Evolutionary conservation across 1,139 yeast species (phyloP).

Genomic region (Suhomyces guaymorum): DNA sequence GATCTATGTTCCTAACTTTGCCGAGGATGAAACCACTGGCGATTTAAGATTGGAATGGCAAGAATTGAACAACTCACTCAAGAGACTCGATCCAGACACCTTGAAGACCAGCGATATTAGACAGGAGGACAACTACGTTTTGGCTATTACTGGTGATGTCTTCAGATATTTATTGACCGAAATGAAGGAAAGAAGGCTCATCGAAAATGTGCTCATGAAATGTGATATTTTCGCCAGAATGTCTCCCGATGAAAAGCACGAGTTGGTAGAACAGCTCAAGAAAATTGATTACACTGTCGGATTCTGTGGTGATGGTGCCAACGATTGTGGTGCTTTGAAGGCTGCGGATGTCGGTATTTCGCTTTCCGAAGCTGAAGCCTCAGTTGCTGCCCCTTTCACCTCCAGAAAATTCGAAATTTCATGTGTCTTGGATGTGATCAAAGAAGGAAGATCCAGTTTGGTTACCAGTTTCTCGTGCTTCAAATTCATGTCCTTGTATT

Average conservation of each 20-base stretch:
- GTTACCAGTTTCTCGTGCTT: constrained; percentile 96
- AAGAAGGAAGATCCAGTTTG: constrained; percentile 91
- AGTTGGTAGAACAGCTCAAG: constrained; percentile 84
- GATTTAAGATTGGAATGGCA: constrained; percentile 56
- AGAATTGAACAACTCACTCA: constrained; percentile 57
- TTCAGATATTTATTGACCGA: constrained; percentile 74
- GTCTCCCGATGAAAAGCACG: constrained; percentile 99
- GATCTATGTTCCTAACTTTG: constrained; percentile 72
- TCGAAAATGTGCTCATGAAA: constrained; percentile 65
- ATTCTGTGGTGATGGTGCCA: constrained; percentile 97
- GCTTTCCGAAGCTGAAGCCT: constrained; percentile 95
- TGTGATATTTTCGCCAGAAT: constrained; percentile 88
- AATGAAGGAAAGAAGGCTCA: constrained; percentile 37
- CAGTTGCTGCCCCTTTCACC: constrained; percentile 98
- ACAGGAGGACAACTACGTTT: constrained; percentile 46
- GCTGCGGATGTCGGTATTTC: constrained; percentile 98
- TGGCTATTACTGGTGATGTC: constrained; percentile 92
- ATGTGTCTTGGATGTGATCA: constrained; percentile 86
- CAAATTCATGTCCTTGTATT: constrained; percentile 95
- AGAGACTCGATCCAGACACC: constrained; percentile 60
- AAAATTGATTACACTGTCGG: constrained; percentile 88
- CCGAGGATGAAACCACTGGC: constrained; percentile 26
- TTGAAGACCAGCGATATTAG: constrained; percentile 50
- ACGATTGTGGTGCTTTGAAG: constrained; percentile 96
- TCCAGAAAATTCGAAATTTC: constrained; percentile 86